These are phyloP conservation scores for Eurotiales sp. DNA, from an alignment of 2,329 filamentous ascomycete species.

Conservation along the genomic window DNA sequence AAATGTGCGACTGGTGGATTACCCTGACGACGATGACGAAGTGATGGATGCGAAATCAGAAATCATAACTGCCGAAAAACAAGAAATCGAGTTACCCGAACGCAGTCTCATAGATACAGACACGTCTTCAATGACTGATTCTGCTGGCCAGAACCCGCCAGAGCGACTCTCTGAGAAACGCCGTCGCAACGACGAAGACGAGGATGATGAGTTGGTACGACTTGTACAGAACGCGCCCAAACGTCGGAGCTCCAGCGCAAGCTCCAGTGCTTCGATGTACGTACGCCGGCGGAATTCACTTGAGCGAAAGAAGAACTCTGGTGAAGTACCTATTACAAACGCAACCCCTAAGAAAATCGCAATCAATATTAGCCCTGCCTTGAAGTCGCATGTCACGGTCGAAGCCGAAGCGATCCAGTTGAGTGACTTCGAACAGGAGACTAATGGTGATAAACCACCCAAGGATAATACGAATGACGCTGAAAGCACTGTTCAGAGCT, in stretches of 20 bases:
- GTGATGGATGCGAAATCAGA: constrained; percentile 58
- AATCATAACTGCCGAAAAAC: constrained; percentile 19
- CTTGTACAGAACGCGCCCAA: constrained; percentile 54
- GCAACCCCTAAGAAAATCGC: constrained; percentile 36
- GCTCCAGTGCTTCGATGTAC: constrained; percentile 29
- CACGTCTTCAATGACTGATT: constrained; percentile 26
- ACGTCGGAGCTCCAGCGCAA: constrained; percentile 42
- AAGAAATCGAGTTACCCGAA: constrained; percentile 21
- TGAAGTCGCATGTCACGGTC: constrained; percentile 19
- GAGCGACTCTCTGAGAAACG: constrained; percentile 86
- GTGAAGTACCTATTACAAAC: constrained; percentile 13
- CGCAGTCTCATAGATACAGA: constrained; percentile 15
- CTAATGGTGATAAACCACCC: not conserved
- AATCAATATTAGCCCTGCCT: constrained; percentile 33
- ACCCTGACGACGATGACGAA: constrained; percentile 72
- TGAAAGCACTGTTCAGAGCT: constrained; percentile 5
- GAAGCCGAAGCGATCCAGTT: constrained; percentile 20
- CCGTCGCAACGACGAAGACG: constrained; percentile 80
- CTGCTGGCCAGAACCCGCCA: constrained; percentile 48
- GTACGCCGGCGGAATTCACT: constrained; percentile 30
- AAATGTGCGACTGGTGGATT: constrained; percentile 77
- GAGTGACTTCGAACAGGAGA: constrained; percentile 30
- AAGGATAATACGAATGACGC: constrained; percentile 8
- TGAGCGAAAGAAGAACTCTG: constrained; percentile 25
- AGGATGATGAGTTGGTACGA: constrained; percentile 87